Base-by-base conservation (phyloP, 768 basidiomycete genomes). In the Tricholoma sp. region DNA sequence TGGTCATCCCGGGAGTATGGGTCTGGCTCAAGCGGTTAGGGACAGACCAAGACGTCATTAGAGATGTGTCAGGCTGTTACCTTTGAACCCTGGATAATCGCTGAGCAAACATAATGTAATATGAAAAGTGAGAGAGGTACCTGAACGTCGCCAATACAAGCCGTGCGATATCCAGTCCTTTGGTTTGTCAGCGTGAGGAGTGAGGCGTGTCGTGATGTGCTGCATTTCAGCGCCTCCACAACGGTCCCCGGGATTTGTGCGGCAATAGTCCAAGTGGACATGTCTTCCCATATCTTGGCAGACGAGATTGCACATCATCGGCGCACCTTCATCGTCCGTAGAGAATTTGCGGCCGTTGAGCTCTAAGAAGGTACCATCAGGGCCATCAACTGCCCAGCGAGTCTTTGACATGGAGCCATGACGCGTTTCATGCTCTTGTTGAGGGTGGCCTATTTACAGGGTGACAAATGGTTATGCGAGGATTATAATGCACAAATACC, bases 351-450 rank as follows among this genome's bases (percentile, higher is more conserved):
- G 76, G 2, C 84, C 84, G 55, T 79, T 76, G 3, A 85, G 67
- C 59, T 86, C 85, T 0, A 84, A 54, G 1, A 69, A 65, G 1
- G 71, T 73, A 15, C 75, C 80, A 7, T 82, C 78, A 1, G 76
- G 74, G 0, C 78, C 80, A 52, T 84, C 81, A 3, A 85, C 63
- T 0, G 77, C 71, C 85, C 85, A 86, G 41, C 73, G 72, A 0
- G 81, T 79, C 54, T 69, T 74, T 0, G 81, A 79, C 83, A 85
- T 85, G 1, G 82, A 84, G 5, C 84, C 85, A 55, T 86, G 84
- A 13, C 73, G 74, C 0, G 84, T 86, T 44, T 84, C 83, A 37
- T 86, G 84, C 45, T 83, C 80, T 58, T 77, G 74, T 55, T 86
- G 83, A 0, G 80, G 55, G 55, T 86, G 85, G 0, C 80, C 84